Evolutionary conservation across 2,329 filamentous ascomycete genomes (phyloP).

Genomic region (Ophiostoma sp.): DNA sequence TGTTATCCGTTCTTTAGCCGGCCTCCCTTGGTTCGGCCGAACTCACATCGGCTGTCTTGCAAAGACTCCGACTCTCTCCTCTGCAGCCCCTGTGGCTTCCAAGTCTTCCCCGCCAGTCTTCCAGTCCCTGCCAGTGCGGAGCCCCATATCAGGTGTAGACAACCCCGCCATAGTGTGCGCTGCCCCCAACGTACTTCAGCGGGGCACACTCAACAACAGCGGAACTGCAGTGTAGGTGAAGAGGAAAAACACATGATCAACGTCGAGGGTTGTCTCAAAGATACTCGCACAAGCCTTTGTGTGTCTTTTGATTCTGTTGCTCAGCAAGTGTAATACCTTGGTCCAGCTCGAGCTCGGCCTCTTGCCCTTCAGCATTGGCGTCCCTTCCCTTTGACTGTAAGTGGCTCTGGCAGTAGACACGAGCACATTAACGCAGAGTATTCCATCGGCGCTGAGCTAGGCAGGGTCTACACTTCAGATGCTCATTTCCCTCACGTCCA

Average conservation of each 20-base stretch:
- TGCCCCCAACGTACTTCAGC: not conserved
- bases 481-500: not conserved
- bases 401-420: too few species aligned
- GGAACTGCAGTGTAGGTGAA: not conserved
- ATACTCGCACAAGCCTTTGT: not conserved
- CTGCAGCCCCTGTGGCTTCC: not conserved
- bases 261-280: not conserved
- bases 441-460: not conserved
- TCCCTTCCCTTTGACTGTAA: too few species aligned
- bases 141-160: not conserved
- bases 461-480: not conserved
- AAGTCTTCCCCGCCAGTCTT: too few species aligned
- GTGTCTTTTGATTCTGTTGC: not conserved
- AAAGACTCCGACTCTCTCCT: not conserved
- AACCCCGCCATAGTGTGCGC: slow-evolving; percentile 4
- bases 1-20: not conserved
- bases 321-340: too few species aligned
- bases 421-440: too few species aligned
- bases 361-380: too few species aligned
- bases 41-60: not conserved
- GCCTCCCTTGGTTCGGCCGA: not conserved
- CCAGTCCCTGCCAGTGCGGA: not conserved
- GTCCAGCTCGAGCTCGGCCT: too few species aligned
- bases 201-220: not conserved
- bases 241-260: not conserved